phyloP scores from a whole-genome alignment of 352 stramenopile species.

The Phytophthora vignae region DNA sequence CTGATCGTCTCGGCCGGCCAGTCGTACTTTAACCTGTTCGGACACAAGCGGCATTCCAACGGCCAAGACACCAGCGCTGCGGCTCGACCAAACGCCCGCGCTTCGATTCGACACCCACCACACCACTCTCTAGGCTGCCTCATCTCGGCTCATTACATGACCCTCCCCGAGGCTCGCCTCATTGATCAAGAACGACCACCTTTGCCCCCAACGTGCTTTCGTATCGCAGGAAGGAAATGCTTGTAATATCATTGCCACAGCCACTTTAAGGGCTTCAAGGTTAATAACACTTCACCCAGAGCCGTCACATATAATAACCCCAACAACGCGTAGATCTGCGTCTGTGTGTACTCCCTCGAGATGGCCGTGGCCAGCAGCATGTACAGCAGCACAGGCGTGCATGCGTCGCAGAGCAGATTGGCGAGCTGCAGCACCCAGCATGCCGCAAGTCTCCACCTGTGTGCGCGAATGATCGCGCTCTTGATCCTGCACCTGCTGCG shows the following conservation, averaged over 20 bases:
- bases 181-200: neutral
- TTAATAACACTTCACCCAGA: slow-evolving; percentile 37
- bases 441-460: slow-evolving; percentile 37
- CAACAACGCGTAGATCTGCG: slow-evolving; percentile 33
- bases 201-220: neutral
- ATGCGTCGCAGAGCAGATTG: slow-evolving; percentile 48
- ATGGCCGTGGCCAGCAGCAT: slow-evolving; percentile 47
- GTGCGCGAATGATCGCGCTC: slow-evolving; percentile 36
- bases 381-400: slow-evolving; percentile 55
- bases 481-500: slow-evolving; percentile 36
- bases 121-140: neutral
- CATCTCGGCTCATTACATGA: neutral
- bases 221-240: neutral
- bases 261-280: too few relatives aligned
- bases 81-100: neutral
- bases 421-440: slow-evolving; percentile 53
- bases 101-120: neutral
- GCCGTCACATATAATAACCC: slow-evolving; percentile 40
- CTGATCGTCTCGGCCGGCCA: too few relatives aligned
- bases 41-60: too few relatives aligned
- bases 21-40: too few relatives aligned
- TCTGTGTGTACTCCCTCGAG: slow-evolving; percentile 33
- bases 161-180: neutral
- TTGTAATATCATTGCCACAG: too few relatives aligned
- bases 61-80: too few relatives aligned